A percentile compares a stretch with the other conserved stretches of the same genome.
These are phyloP conservation scores for Leucosporidium scottii DNA, from an alignment of 768 basidiomycete species.

Conservation along the genomic window DNA sequence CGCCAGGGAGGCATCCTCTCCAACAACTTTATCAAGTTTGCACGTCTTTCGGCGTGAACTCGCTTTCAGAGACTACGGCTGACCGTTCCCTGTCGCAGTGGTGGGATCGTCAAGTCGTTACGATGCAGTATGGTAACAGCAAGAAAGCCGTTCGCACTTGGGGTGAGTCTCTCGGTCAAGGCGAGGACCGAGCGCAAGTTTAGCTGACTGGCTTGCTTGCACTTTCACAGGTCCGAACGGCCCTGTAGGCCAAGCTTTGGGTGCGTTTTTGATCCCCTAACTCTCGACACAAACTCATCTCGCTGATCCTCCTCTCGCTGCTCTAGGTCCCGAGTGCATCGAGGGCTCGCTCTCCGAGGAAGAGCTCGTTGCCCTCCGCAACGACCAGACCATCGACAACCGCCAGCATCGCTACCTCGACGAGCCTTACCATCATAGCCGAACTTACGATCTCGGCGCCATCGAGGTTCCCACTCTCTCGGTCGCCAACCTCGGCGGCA, in stretches of 20 bases:
- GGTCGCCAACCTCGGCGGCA: conserved; percentile 38
- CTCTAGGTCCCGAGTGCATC: conserved; percentile 11
- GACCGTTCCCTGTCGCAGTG: not conserved
- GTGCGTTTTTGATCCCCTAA: no score
- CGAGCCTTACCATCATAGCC: conserved; percentile 29
- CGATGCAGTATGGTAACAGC: conserved; percentile 30
- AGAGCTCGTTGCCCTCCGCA: conserved; percentile 27
- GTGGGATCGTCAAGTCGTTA: conserved; percentile 32
- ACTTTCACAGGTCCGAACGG: no score
- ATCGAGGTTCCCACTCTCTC: conserved; percentile 36
- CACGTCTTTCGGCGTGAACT: not conserved
- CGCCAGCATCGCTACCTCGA: conserved; percentile 31
- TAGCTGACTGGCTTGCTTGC: no score
- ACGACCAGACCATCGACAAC: conserved; percentile 36
- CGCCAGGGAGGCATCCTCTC: conserved; percentile 34
- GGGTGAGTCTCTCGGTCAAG: no score
- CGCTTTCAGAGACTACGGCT: no score
- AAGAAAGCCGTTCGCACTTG: conserved; percentile 18
- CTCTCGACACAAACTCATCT: no score
- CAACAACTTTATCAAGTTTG: conserved; percentile 27
- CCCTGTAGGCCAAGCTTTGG: no score
- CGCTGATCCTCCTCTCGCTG: no score
- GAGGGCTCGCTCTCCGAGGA: conserved; percentile 32
- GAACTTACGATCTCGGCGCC: conserved; percentile 33
- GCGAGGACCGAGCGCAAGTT: no score